A percentile compares a stretch with the other conserved stretches of the same genome.
These are phyloP conservation scores for Ramalina peruviana DNA, from an alignment of 495 filamentous ascomycete genomes.

Conservation along the genomic window DNA sequence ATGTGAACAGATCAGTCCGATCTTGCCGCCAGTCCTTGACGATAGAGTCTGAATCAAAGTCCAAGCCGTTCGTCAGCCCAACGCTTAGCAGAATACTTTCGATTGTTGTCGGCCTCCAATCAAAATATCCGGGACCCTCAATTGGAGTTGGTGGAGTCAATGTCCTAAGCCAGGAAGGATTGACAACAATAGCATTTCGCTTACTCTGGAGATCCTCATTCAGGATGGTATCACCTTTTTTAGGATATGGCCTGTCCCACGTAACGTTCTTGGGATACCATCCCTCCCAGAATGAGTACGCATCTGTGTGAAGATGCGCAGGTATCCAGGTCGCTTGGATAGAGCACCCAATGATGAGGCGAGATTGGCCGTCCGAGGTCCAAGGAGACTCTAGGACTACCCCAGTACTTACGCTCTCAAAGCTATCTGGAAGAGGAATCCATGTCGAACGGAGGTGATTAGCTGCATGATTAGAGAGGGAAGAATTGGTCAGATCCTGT, in stretches of 20 bases:
- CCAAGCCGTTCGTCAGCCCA: not conserved
- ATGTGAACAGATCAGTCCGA: slow-evolving; percentile 2
- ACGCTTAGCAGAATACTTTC: slow-evolving; percentile 10
- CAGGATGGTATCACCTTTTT: slow-evolving; percentile 7
- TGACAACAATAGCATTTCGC: slow-evolving; percentile 5
- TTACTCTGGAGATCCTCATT: not conserved
- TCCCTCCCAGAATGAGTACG: slow-evolving; percentile 11
- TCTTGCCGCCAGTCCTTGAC: not conserved
- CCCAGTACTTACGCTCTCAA: slow-evolving; percentile 7
- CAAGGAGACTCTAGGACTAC: slow-evolving; percentile 7
- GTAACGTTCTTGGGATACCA: not conserved
- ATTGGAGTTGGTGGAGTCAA: slow-evolving; percentile 8
- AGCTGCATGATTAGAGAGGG: not conserved
- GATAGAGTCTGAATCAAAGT: not conserved
- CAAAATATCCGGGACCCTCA: not conserved
- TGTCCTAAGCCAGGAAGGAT: slow-evolving; percentile 4
- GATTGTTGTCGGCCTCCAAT: slow-evolving; percentile 10
- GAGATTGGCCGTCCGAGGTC: slow-evolving; percentile 1
- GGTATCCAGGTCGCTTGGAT: slow-evolving; percentile 13
- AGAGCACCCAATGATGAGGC: slow-evolving; percentile 11
- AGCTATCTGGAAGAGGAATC: slow-evolving; percentile 7
- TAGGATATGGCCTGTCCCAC: not conserved
- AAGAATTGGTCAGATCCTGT: not conserved
- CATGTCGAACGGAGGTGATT: slow-evolving; percentile 9
- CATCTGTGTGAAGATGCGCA: slow-evolving; percentile 9